Percentiles rank a stretch among this genome's conserved stretches.
These are phyloP conservation scores for Fraxinus floribunda DNA, from an alignment of 305 asterid species.

Conservation along the genomic window DNA sequence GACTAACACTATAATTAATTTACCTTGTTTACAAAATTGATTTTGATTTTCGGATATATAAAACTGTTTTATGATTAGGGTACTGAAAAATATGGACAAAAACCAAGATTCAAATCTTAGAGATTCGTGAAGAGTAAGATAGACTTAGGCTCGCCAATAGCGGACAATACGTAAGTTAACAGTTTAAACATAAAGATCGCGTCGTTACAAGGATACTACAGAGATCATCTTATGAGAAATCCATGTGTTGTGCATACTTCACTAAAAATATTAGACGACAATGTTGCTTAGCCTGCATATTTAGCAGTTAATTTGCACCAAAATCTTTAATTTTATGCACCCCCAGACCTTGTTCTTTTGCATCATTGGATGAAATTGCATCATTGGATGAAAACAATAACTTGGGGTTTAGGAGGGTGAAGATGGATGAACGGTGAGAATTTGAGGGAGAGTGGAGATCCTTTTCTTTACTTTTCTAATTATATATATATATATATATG, in stretches of 20 bases:
- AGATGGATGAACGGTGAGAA: neutral
- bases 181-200: neutral
- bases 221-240: neutral
- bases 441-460: neutral
- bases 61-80: constrained; percentile 30
- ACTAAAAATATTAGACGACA: neutral
- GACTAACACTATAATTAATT: neutral
- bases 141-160: neutral
- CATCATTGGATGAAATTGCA: neutral
- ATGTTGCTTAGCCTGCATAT: neutral
- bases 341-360: neutral
- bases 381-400: neutral
- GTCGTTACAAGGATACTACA: neutral
- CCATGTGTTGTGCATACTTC: neutral
- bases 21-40: neutral
- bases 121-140: neutral
- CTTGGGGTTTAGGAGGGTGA: neutral
- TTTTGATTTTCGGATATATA: neutral
- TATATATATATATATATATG: neutral
- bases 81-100: constrained; percentile 38
- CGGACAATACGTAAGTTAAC: neutral
- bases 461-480: neutral
- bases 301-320: neutral
- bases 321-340: neutral
- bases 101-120: neutral